Evolutionary conservation across 495 filamentous ascomycete species (phyloP).

Genomic region (Hypoxylon intermedium): DNA sequence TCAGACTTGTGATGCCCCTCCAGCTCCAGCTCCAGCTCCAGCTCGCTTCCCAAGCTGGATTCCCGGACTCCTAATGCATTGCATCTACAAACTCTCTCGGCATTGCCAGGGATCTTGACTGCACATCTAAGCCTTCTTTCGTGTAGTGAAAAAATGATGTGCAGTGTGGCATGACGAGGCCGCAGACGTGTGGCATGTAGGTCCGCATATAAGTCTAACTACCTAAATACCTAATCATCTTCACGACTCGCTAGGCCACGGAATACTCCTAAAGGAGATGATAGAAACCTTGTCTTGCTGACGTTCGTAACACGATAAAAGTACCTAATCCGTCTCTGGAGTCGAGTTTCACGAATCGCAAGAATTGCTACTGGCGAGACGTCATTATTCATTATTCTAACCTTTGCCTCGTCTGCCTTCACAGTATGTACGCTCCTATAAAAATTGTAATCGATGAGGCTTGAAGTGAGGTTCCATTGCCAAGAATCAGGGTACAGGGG

Average conservation of each 20-base stretch:
- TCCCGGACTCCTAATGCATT: constrained; percentile 31
- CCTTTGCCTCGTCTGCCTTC: too few relatives aligned
- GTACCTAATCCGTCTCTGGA: too few relatives aligned
- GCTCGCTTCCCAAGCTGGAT: constrained; percentile 4
- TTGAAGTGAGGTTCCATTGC: constrained; percentile 21
- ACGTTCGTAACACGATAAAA: constrained; percentile 24
- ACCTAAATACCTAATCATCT: constrained; percentile 24
- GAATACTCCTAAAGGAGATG: background rate
- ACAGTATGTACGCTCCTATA: background rate
- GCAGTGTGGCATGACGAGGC: constrained; percentile 38
- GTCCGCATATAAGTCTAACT: constrained; percentile 29
- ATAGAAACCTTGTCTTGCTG: constrained; percentile 1
- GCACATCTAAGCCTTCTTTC: constrained; percentile 31
- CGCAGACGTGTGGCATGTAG: constrained; percentile 33
- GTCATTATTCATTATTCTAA: too few relatives aligned
- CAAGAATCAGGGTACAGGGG: constrained; percentile 29
- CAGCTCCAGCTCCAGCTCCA: too few relatives aligned
- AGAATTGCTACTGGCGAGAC: background rate
- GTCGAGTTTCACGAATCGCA: background rate
- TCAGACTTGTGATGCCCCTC: constrained; percentile 13
- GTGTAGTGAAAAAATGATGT: constrained; percentile 27
- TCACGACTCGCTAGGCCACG: constrained; percentile 8
- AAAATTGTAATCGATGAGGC: constrained; percentile 23
- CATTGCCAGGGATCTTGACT: constrained; percentile 25
- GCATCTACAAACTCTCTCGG: constrained; percentile 37